Evolutionary conservation across 164 flowering plant genomes (phyloP).

Genomic region (Nymphaea thermarum): DNA sequence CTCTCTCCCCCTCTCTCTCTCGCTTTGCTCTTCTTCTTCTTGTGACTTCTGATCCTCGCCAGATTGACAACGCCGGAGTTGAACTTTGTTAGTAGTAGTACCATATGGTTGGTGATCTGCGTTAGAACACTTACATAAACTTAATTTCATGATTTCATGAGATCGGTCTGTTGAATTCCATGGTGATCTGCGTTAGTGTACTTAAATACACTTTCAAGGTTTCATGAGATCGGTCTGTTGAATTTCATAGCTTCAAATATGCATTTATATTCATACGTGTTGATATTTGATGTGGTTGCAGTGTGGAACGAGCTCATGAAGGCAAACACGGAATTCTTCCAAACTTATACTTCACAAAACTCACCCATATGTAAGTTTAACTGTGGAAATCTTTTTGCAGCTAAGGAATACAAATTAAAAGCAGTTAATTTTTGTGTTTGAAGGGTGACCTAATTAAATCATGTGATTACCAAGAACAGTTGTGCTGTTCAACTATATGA

Average conservation of each 20-base stretch:
- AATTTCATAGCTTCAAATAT: too few relatives aligned
- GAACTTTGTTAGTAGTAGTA: too few relatives aligned
- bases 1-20: too few relatives aligned
- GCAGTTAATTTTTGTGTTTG: background rate
- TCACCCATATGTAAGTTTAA: background rate
- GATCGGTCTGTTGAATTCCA: background rate
- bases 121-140: too few relatives aligned
- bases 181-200: background rate
- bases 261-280: background rate
- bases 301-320: constrained; percentile 76
- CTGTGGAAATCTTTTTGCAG: too few relatives aligned
- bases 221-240: background rate
- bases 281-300: constrained; percentile 19
- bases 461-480: too few relatives aligned
- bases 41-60: too few relatives aligned
- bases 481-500: too few relatives aligned
- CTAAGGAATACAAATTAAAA: too few relatives aligned
- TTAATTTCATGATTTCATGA: background rate
- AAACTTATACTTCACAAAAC: constrained; percentile 20
- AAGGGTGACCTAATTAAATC: background rate
- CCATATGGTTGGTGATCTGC: too few relatives aligned
- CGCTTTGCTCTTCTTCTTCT: too few relatives aligned
- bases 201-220: background rate
- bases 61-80: too few relatives aligned
- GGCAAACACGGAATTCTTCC: constrained; percentile 61